Percentiles rank a stretch among this genome's conserved stretches.
phyloP scores from a whole-genome alignment of 2,329 filamentous ascomycete species.

The Tympanopsis confertula region DNA sequence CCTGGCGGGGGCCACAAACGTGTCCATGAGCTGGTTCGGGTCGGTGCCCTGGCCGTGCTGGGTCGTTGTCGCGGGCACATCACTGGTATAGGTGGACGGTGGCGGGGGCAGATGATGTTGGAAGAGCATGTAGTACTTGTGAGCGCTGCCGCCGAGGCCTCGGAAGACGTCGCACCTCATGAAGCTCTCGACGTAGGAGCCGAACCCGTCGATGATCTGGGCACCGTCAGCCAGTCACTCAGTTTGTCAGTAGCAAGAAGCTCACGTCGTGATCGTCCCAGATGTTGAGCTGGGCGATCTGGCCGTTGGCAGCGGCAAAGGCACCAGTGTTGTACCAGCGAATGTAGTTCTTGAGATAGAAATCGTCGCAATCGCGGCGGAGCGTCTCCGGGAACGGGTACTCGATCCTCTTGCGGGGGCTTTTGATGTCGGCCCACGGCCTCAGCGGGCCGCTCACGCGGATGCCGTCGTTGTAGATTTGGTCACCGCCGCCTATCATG shows the following conservation, averaged over 20 bases:
- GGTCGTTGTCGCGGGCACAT: constrained; percentile 42
- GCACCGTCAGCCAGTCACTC: constrained; percentile 22
- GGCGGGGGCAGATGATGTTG: constrained; percentile 88
- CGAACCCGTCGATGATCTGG: constrained; percentile 81
- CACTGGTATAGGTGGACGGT: constrained; percentile 71
- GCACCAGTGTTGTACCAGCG: constrained; percentile 71
- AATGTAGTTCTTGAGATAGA: constrained; percentile 86
- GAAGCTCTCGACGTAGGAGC: constrained; percentile 85
- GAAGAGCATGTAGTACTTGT: constrained; percentile 97
- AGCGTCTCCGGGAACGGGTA: constrained; percentile 69
- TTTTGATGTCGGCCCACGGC: constrained; percentile 73
- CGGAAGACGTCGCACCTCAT: constrained; percentile 89
- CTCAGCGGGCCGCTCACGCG: constrained; percentile 72
- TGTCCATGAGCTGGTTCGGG: constrained; percentile 60
- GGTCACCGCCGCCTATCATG: constrained; percentile 88
- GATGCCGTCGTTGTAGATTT: constrained; percentile 93
- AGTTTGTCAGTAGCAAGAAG: constrained; percentile 21
- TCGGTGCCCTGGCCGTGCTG: constrained; percentile 53
- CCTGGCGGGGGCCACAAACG: constrained; percentile 51
- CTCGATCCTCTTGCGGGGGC: constrained; percentile 69
- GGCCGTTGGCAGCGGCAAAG: constrained; percentile 75
- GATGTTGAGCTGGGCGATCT: constrained; percentile 92
- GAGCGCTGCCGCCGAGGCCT: constrained; percentile 80
- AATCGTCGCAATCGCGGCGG: constrained; percentile 74
- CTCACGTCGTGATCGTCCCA: constrained; percentile 88